Evolutionary conservation across 345 rosid genomes (phyloP), one percentile per base, ranked within the genome.

Genomic region (Psidium guajava): DNA sequence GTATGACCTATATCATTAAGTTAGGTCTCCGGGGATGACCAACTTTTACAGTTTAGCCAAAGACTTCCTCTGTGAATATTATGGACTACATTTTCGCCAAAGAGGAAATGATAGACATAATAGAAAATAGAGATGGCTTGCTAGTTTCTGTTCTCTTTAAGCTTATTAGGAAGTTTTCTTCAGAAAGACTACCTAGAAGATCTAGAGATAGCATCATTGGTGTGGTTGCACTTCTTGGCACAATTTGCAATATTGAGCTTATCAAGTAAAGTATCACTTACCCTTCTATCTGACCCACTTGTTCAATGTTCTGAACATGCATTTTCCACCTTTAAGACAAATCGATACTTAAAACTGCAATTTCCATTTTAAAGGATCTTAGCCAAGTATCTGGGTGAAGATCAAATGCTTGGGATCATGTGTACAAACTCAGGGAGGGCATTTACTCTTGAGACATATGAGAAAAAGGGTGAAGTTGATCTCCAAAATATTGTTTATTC

Each of bases 361-460:
- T 81, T 83, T 21, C 73, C 54, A 42, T 42, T 61, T 27, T 81
- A 82, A 83, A 95, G 97, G 87, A 88, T 91, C 54, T 86, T 95
- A 77, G 92, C 93, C 8, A 94, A 89, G 86, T 93, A 88, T 86
- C 86, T 93, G 86, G 96, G 95, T n/a, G 90, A 95, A 91, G 95
- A 91, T 85, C 91, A 88, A 84, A 90, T 93, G 97, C 91, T 94
- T 5, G 94, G 94, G 32, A 82, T 93, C 57, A 94, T 93, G 24
- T 93, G 93, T 83, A 92, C 87, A 88, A 90, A 97, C 10, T 85
- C 80, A 84, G 86, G 83, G 82, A 86, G 20, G 91, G 91, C 87
- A n/a, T 18, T 54, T 83, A 82, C 84, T 53, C 89, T 92, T 3
- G 92, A 91, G 86, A 57, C 54, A 40, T 89, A 88, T 88, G 83